Evolutionary conservation across 2,329 filamentous ascomycete genomes (phyloP), one percentile per base, ranked within the genome.

Genomic region (Curvularia spicifera): DNA sequence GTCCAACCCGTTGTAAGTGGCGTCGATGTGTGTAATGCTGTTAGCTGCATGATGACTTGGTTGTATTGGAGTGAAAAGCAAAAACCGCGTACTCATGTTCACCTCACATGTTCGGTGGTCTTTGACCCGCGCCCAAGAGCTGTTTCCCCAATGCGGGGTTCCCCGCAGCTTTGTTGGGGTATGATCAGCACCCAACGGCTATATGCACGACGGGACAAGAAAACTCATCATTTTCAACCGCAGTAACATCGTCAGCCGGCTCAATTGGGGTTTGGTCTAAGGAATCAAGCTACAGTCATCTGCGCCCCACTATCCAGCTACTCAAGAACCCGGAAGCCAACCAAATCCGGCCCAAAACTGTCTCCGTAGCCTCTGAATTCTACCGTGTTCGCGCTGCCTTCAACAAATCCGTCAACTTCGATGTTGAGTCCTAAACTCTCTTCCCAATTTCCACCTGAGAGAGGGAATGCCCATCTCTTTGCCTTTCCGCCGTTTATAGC

Each of bases 361-460:
- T 53, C 56, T 10, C 61, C 69, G 18, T 57, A 63, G 1, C 63
- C 65, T 7, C 57, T 59, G 40, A 72, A 68, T 0, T 66, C 60
- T 1, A 75, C 59, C 4, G 43, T 51, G n/a, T 74, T 73, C 15
- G 45, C 52, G n/a, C 46, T 42, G 1, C 73, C 73, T 7, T 60
- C 44, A 1, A 57, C 46, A 39, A 75, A 73, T 1, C 72, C 72
- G 28, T 71, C 71, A 0, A 65, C 54, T 22, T 73, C 70, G 15
- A 74, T 61, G 3, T 60, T 37, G 18, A 76, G 45, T 2, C 67
- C 56, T 1, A 67, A 60, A 24, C 66, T 71, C 54, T 75, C 70
- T 7, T 71, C 71, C 78, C 78, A 80, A 33, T 79, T 66, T 3
- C 76, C 78, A 1, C 78, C 78, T 5, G 75, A 77, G 15, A 79